phyloP scores from a whole-genome alignment of 495 filamentous ascomycete species.

The Thermothielavioides terrestris region DNA sequence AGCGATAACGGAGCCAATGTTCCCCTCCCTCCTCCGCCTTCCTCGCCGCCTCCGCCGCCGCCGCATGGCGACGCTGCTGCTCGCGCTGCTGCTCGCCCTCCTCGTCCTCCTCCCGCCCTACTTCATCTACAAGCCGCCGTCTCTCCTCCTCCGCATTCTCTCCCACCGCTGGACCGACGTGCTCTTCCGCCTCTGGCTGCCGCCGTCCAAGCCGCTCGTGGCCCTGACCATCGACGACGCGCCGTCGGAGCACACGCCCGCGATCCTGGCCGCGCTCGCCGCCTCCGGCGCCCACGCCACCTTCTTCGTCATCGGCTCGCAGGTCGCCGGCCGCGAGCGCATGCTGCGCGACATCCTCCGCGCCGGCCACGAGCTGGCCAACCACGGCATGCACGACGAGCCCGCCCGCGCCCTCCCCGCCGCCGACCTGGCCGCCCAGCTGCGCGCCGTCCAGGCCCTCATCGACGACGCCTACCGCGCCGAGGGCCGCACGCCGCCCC shows the following conservation, averaged over 20 bases:
- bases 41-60: conserved; percentile 47
- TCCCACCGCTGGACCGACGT: conserved; percentile 65
- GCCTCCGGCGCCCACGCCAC: conserved; percentile 54
- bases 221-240: conserved; percentile 82
- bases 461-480: conserved; percentile 49
- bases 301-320: conserved; percentile 72
- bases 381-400: conserved; percentile 83
- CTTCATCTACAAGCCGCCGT: conserved; percentile 67
- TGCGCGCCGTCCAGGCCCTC: conserved; percentile 36
- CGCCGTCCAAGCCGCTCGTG: conserved; percentile 48
- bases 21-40: conserved; percentile 38
- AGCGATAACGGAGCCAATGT: conserved; percentile 12
- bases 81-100: conserved; percentile 38
- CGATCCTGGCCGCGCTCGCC: conserved; percentile 57
- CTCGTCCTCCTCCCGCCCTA: conserved; percentile 48
- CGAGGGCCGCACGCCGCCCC: conserved; percentile 22
- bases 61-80: conserved; percentile 47
- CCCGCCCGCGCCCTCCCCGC: conserved; percentile 44
- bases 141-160: conserved; percentile 55
- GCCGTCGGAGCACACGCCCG: conserved; percentile 61
- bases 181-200: conserved; percentile 55
- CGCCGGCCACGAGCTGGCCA: conserved; percentile 62
- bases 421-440: conserved; percentile 35
- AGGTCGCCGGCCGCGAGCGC: conserved; percentile 54
- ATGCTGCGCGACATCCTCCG: conserved; percentile 53